A percentile compares a stretch with the other conserved stretches of the same genome.
Conservation (phyloP, 148 eudicot species). For the Amaranthus cruentus region DNA sequence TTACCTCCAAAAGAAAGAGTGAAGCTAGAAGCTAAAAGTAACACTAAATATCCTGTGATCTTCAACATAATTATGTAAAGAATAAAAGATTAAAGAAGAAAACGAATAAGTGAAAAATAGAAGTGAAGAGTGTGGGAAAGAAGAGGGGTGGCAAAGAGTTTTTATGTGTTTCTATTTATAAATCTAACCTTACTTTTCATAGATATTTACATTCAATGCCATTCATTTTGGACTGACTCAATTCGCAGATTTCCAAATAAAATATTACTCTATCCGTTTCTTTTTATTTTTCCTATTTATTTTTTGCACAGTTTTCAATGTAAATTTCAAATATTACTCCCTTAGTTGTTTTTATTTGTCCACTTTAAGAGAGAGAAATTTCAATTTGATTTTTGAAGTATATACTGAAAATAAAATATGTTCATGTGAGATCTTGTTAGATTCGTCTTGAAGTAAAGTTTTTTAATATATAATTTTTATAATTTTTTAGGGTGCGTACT, state of each 20-base stretch:
- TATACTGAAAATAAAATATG: too few species aligned
- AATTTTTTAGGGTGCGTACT: too few species aligned
- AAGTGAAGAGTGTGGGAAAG: not conserved
- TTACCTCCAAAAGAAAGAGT: slow-evolving; percentile 28
- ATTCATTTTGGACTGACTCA: slow-evolving; percentile 15
- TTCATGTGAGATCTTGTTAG: too few species aligned
- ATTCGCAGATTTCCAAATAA: not conserved
- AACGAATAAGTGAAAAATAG: not conserved
- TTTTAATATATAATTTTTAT: too few species aligned
- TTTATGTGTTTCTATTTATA: slow-evolving; percentile 21
- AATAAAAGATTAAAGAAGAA: not conserved
- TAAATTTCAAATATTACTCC: too few species aligned
- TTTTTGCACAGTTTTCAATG: too few species aligned
- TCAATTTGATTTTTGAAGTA: too few species aligned
- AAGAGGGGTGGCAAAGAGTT: slow-evolving; percentile 12
- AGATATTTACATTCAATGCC: slow-evolving; percentile 23
- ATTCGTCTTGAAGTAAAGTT: too few species aligned
- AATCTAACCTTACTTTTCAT: slow-evolving; percentile 9
- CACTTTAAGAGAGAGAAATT: too few species aligned
- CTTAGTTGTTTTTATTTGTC: too few species aligned
- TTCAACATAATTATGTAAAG: slow-evolving; percentile 15
- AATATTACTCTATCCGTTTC: not conserved
- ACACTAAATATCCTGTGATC: slow-evolving; percentile 12
- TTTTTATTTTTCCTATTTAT: too few species aligned
- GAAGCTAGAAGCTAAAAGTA: slow-evolving; percentile 26